These are phyloP conservation scores for Hyphodiscus sp. DNA, from an alignment of 2,329 filamentous ascomycete genomes.

Conservation along the genomic window DNA sequence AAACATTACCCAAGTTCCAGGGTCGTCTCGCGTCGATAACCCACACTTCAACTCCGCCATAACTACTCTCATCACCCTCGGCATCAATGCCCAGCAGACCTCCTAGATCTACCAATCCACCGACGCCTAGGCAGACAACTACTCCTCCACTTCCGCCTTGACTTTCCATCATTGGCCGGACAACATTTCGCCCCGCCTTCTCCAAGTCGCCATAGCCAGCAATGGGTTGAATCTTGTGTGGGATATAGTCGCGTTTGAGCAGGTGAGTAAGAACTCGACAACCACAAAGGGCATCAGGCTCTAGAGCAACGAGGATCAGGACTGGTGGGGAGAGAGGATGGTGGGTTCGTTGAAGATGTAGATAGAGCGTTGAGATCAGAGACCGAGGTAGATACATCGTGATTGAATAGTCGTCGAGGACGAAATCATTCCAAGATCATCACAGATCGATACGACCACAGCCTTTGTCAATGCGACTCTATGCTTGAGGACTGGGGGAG, in stretches of 20 bases:
- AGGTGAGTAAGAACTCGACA: conserved; percentile 88
- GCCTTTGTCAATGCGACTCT: neutral
- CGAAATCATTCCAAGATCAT: conserved; percentile 5
- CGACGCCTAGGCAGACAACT: conserved; percentile 87
- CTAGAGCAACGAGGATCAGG: conserved; percentile 84
- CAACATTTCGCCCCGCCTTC: conserved; percentile 69
- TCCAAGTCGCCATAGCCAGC: conserved; percentile 87
- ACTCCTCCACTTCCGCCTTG: conserved; percentile 81
- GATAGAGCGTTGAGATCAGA: conserved; percentile 86
- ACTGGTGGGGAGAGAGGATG: conserved; percentile 90
- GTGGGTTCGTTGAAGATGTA: conserved; percentile 76
- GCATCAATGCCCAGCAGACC: conserved; percentile 69
- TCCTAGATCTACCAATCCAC: conserved; percentile 83
- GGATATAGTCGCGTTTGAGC: conserved; percentile 96
- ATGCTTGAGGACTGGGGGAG: too few relatives aligned
- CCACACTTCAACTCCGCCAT: conserved; percentile 91
- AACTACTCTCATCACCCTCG: conserved; percentile 57
- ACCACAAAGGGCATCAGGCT: conserved; percentile 91
- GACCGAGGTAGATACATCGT: conserved; percentile 90
- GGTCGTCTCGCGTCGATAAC: conserved; percentile 84
- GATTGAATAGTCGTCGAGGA: conserved; percentile 8
- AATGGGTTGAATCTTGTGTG: conserved; percentile 93
- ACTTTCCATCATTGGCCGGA: conserved; percentile 78
- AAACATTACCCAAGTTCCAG: conserved; percentile 93
- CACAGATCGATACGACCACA: neutral